Evolutionary conservation across 75 land plant species (phyloP), one percentile per base, ranked within the genome.

Genomic region (Azolla pinnata): DNA sequence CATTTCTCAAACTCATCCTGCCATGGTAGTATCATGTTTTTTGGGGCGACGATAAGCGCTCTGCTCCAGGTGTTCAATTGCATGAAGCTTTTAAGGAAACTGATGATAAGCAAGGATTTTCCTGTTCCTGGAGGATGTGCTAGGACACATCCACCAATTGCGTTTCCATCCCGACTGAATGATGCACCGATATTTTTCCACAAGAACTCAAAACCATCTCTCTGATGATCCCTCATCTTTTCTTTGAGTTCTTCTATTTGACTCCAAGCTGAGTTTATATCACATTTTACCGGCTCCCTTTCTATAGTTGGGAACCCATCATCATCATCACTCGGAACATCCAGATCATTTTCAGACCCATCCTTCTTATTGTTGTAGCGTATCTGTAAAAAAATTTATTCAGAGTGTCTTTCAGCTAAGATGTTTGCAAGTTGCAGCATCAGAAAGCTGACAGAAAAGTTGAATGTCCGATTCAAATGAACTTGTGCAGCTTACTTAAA

Each of bases 41-140:
- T 88, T 1, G 93, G 93, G 48, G 81, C 83, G 54, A 88, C 70
- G 12, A 88, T 67, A 0, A 88, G 60, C 19, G 87, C 88, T 30
- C 80, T 60, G 40, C 74, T 74, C 24, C 63, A 65, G 0, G 85
- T 78, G 66, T 70, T 76, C 20, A 81, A 48, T 26, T 62, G 69
- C 75, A 85, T 59, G 69, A 76, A 89, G 57, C 90, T 88, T 28
- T 66, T 57, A 14, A 89, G 74, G 61, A 93, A 93, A 34, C 83
- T 67, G 29, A 93, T 83, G 25, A 85, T 61, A 23, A 79, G 75
- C 47, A 89, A 70, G n/a, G 99, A 79, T 48, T 93, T 93, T 25
- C 99, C 99, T 44, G 99, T 82, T 59, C 99, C 99, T 7, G 99
- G 99, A 55, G 99, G 56, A 71, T 93, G 99, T 51, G 99, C 81